Base-by-base conservation (phyloP, 441 rosid species). In the Melastoma candidum region DNA sequence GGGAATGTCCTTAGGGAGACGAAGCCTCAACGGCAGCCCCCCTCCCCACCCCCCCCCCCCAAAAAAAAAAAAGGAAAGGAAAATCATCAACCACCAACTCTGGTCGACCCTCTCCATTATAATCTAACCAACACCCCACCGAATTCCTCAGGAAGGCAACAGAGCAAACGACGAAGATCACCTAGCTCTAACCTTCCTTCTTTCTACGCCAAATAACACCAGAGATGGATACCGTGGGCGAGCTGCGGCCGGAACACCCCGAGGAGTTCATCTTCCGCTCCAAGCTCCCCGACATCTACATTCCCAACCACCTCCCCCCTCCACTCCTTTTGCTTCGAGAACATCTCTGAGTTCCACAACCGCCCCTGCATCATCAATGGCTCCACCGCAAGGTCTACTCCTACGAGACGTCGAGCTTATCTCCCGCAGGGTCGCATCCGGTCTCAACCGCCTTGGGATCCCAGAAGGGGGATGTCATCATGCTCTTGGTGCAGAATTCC, bases 311-410 rank as follows among this genome's bases (percentile, higher is more conserved):
- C 53, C 75, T 76, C 22, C 14, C 14, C 84, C 61, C 72, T 78
- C 26, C 73, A 61, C 27, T 59, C 72, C 4, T 78, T 66, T 51
- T 63, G 72, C 63, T 75, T 78, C 32, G 56, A 73, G 3, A 76
- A 63, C 13, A 43, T 71, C 9, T 59, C 77, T 25, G 48, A 56
- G n/a, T 66, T 64, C 1, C 51, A 63, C 13, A 71, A 73, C 51
- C 74, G 76, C 1, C 84, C 87, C 14, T 83, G 90, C 68, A 8
- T 83, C 54, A 83, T 83, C 73, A 60, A 78, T 32, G 84, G 75
- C 25, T 11, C 81, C 44, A 69, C 73, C 44, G 87, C 2, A 61
- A 50, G 29, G 36, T 67, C 44, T 67, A 59, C 58, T 72, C 69
- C 26, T 74, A 80, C 59, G 70, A 1, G 84, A 78, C 0, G 84